Evolutionary conservation across 306 rosid genomes (phyloP).

Genomic region (Hippophae gyantsensis): DNA sequence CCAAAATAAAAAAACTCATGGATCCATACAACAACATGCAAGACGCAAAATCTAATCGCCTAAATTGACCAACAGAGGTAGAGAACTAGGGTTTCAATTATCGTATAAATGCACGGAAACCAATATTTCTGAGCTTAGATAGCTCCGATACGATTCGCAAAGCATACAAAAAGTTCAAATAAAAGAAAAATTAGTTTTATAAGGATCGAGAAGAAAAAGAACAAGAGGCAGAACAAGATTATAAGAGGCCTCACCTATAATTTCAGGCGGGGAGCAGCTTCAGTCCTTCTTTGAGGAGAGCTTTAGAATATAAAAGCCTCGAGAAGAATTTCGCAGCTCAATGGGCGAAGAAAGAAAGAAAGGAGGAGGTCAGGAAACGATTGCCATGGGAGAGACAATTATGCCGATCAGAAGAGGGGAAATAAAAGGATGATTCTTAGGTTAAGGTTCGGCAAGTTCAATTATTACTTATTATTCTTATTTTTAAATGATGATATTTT

Average conservation of each 20-base stretch:
- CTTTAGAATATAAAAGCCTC: conserved; percentile 10
- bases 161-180: not conserved
- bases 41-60: conserved; percentile 4
- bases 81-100: conserved; percentile 11
- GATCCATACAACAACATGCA: conserved; percentile 14
- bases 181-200: not conserved
- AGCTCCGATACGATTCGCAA: not conserved
- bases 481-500: too few relatives aligned
- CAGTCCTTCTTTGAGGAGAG: conserved; percentile 8
- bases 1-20: conserved; percentile 4
- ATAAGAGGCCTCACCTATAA: conserved; percentile 27
- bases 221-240: not conserved
- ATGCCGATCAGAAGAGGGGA: conserved; percentile 8
- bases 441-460: too few relatives aligned
- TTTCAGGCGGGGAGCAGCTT: conserved; percentile 38
- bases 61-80: not conserved
- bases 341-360: conserved; percentile 6
- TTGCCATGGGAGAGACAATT: conserved; percentile 22
- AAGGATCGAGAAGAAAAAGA: not conserved
- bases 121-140: not conserved
- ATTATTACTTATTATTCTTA: too few relatives aligned
- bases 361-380: conserved; percentile 17
- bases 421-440: not conserved
- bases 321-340: conserved; percentile 8
- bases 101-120: conserved; percentile 1